These are phyloP conservation scores for Pestalotiopsis fici DNA, from an alignment of 2,329 filamentous ascomycete genomes.

Conservation along the genomic window DNA sequence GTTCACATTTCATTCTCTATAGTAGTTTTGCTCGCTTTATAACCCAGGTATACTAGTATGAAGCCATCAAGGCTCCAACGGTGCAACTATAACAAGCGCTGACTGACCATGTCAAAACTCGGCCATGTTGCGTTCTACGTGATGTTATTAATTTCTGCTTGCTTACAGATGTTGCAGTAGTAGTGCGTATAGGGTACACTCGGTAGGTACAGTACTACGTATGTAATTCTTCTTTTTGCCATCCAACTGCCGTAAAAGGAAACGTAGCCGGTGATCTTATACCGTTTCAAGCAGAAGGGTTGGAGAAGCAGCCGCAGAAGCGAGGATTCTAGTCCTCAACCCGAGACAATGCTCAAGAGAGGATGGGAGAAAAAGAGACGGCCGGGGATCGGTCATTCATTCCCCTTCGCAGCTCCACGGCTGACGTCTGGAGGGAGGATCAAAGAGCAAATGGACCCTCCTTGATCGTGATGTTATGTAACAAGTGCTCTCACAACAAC, in stretches of 20 bases:
- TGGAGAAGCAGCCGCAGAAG: not conserved
- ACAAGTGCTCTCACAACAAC: not conserved
- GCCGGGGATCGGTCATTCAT: not conserved
- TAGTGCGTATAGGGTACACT: not conserved
- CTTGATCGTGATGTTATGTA: not conserved
- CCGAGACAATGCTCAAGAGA: not conserved
- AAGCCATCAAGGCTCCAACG: too few relatives aligned
- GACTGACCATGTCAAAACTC: too few relatives aligned
- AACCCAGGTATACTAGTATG: too few relatives aligned
- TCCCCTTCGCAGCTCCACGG: not conserved
- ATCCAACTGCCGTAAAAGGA: not conserved
- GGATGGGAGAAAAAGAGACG: not conserved
- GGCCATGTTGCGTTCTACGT: too few relatives aligned
- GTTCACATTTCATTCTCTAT: too few relatives aligned
- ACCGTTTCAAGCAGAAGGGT: not conserved
- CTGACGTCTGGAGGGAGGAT: not conserved
- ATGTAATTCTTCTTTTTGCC: not conserved
- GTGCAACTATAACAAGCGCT: too few relatives aligned
- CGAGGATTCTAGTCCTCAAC: not conserved
- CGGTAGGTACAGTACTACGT: too few relatives aligned
- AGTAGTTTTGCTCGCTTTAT: too few relatives aligned
- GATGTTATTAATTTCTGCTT: not conserved
- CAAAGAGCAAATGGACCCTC: not conserved
- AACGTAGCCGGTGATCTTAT: not conserved
- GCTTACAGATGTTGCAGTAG: not conserved